Percentiles rank a stretch among this genome's conserved stretches.
These are phyloP conservation scores for Venturia carpophila DNA, from an alignment of 2,329 filamentous ascomycete genomes.

Conservation along the genomic window DNA sequence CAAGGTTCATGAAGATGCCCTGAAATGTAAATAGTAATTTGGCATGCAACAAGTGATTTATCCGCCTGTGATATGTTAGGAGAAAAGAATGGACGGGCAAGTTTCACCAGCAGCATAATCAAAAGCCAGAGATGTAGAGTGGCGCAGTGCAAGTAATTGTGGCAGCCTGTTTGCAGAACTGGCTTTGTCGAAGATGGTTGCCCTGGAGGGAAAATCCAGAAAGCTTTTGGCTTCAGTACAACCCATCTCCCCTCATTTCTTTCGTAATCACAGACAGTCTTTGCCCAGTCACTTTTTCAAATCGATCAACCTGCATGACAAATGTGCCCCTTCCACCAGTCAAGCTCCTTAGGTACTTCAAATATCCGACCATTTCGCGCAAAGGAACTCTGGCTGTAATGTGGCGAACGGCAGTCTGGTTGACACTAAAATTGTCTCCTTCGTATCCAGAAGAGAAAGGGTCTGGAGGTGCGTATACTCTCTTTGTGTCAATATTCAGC, in stretches of 20 bases:
- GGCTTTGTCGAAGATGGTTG: too few species aligned
- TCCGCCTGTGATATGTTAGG: too few species aligned
- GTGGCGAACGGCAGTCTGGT: constrained; percentile 36
- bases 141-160: too few species aligned
- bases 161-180: too few species aligned
- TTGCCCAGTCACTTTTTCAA: constrained; percentile 57
- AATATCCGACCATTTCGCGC: constrained; percentile 93
- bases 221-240: not conserved
- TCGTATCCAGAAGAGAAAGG: constrained; percentile 50
- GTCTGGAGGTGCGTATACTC: constrained; percentile 82
- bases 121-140: too few species aligned
- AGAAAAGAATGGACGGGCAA: too few species aligned
- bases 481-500: constrained; percentile 54
- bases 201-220: too few species aligned
- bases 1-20: not conserved
- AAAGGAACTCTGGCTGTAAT: constrained; percentile 84
- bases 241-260: constrained; percentile 22
- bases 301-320: constrained; percentile 65
- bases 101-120: too few species aligned
- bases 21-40: not conserved
- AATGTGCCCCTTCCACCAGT: constrained; percentile 78
- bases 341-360: constrained; percentile 79
- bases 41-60: not conserved
- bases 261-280: constrained; percentile 50
- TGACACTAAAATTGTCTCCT: constrained; percentile 20